Base-by-base conservation (phyloP, 2,329 filamentous ascomycete species). In the Lasiodiplodia citricola region DNA sequence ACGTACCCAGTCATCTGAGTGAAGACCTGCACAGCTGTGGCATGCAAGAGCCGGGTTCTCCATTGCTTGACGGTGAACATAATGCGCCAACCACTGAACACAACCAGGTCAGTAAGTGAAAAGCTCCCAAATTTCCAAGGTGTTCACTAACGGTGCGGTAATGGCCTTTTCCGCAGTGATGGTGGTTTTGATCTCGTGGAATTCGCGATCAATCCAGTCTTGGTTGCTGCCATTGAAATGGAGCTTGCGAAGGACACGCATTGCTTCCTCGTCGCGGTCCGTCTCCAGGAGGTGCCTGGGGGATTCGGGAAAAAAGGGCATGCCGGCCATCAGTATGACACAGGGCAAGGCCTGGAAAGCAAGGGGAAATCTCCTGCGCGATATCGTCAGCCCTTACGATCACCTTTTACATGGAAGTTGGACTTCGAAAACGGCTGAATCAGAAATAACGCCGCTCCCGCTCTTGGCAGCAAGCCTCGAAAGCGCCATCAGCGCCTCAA, bases 11-110 rank as follows among this genome's bases (percentile, higher is more conserved):
- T 86, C 73, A 91, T 85, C 71, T 91, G 89, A 58, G 88, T 88
- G 73, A 91, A 89, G 70, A 89, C 84, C 75, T 92, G 89, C 50
- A 90, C 85, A 38, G 87, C 78, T 52, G 86, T 86, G 25, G 87
- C 90, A 70, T 90, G 86, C 71, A 90, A 77, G 63, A 91, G 84
- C 18, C 90, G 83, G 58, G 84, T 89, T 74, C 90, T 85, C 83
- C 88, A 90, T 67, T 85, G 77, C 31, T 85, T 84, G 8, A 87
- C 83, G 14, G 81, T 84, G 73, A 90, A 89, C 78, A 90, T 84
- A 66, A 88, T 83, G 2, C 74, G 75, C 83, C 86, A 90, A 2
- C 83, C 85, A 50, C 66, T 68, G n/a, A 10, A 25, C 28, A 21
- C 11, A 25, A 16, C 3, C 23, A 37, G 18, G 66, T 68, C 50